Conservation (phyloP, 768 basidiomycete species). For the Tephrocybe sp. region DNA sequence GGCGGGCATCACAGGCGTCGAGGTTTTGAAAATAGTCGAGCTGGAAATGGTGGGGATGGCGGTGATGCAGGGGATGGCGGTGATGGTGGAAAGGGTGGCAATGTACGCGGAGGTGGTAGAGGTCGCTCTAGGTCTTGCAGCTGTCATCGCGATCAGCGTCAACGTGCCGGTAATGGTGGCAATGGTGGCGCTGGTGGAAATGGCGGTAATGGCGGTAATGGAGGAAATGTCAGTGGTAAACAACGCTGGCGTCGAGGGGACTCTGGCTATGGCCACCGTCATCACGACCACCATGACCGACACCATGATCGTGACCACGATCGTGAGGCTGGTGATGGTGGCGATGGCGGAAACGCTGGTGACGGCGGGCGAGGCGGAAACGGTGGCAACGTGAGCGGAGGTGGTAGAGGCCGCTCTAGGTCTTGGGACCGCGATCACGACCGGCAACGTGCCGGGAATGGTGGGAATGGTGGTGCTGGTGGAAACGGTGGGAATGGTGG, state of each 20-base stretch:
- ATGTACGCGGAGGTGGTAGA: too few species aligned
- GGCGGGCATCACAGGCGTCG: too few species aligned
- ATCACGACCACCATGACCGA: neutral
- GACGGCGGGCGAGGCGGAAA: neutral
- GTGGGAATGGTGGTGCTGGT: neutral
- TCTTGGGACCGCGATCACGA: neutral
- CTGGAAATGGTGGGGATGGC: slow-evolving; percentile 4
- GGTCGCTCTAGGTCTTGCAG: too few species aligned
- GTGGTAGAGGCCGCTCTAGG: neutral
- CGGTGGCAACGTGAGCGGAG: neutral
- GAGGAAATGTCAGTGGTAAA: neutral
- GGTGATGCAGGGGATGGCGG: neutral
- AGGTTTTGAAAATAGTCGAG: too few species aligned
- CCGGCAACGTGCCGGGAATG: neutral
- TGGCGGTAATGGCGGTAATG: neutral
- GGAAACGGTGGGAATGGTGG: neutral
- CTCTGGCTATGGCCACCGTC: neutral
- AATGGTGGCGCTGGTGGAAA: neutral
- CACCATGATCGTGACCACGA: neutral
- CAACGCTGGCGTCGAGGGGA: neutral
- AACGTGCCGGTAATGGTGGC: neutral
- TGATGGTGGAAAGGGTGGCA: neutral
- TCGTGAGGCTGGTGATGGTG: neutral
- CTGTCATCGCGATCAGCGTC: too few species aligned
- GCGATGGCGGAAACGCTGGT: neutral